Base-by-base conservation (phyloP, 176 grass and related monocot genomes). In the Hyparrhenia diplandra region DNA sequence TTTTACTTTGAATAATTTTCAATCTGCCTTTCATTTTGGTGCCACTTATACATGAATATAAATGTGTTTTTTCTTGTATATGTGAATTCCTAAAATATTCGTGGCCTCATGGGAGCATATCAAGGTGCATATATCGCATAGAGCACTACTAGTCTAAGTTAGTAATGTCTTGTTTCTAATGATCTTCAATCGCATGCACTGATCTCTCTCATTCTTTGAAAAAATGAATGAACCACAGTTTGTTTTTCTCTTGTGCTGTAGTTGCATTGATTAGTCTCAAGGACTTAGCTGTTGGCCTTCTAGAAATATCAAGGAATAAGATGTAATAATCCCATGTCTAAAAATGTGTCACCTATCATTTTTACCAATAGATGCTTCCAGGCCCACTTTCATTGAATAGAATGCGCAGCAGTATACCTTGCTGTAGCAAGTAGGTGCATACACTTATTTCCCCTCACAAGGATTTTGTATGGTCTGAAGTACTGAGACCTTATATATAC, bases 401-500 rank as follows among this genome's bases (percentile, higher is more conserved):
- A 28, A 37, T 37, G 21, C 1, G 34, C 13, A 13, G 10, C 16
- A 43, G 41, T 64, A 27, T 12, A 5, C 16, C 45, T 51, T 31
- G 59, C 10, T 14, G 39, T 41, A 42, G 37, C 37, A 69, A 39
- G 66, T 28, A 21, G 58, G 17, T 29, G 24, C 61, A 64, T 42
- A 12, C 60, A 69, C 17, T 63, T 18, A 42, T 23, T 76, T 64
- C n/a, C 9, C 36, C 42, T 64, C 32, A 66, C 8, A 57, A 30
- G 13, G 17, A 67, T 52, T 79, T 2, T 73, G 13, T 29, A 25
- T 12, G 4, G 4, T 65, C 27, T 41, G 25, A 13, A 59, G 13
- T 17, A 46, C 49, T 65, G 13, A 2, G 41, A 42, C 30, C 27
- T 18, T 82, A 77, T 82, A 82, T 77, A 70, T 69, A 77, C 13